These are phyloP conservation scores for Martensiomyces pterosporus DNA, from an alignment of 192 early-diverging fungal species.

Conservation along the genomic window DNA sequence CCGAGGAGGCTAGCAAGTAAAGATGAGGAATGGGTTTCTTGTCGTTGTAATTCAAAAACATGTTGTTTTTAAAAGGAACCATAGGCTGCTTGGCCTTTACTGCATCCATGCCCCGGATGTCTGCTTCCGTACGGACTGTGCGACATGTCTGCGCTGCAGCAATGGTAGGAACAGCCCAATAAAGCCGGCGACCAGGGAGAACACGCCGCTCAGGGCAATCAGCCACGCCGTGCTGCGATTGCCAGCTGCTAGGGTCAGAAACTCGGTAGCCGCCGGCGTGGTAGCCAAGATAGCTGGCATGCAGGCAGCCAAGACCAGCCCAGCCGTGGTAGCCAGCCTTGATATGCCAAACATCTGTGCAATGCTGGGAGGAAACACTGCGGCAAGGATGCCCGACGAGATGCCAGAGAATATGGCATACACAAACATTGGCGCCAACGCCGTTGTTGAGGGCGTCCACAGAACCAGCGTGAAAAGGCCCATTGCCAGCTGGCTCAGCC, in stretches of 20 bases:
- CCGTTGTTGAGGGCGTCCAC: slow-evolving; percentile 12
- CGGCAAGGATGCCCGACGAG: slow-evolving; percentile 13
- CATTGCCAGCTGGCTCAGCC: slow-evolving; percentile 20
- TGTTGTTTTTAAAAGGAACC: background rate
- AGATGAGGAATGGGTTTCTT: too few relatives aligned
- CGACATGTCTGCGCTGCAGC: slow-evolving; percentile 18
- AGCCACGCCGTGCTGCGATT: slow-evolving; percentile 14
- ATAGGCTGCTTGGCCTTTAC: too few relatives aligned
- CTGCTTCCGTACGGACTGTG: too few relatives aligned
- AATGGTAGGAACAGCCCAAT: slow-evolving; percentile 22
- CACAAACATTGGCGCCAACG: slow-evolving; percentile 20
- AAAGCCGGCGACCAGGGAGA: slow-evolving; percentile 20
- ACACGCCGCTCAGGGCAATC: slow-evolving; percentile 15
- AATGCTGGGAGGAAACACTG: slow-evolving; percentile 15
- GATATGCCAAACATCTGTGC: slow-evolving; percentile 34
- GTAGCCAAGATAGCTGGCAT: slow-evolving; percentile 13
- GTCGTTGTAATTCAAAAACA: background rate
- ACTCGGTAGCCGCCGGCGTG: slow-evolving; percentile 17
- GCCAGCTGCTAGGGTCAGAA: slow-evolving; percentile 7
- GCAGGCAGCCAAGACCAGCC: slow-evolving; percentile 12
- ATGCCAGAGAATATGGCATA: slow-evolving; percentile 29
- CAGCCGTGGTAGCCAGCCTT: slow-evolving; percentile 22
- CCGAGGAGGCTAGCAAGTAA: slow-evolving; percentile 51
- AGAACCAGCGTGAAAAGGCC: slow-evolving; percentile 26
- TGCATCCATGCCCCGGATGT: too few relatives aligned